These are phyloP conservation scores for Marasmius tenuissimus DNA, from an alignment of 1,284 basidiomycete genomes.

Conservation along the genomic window DNA sequence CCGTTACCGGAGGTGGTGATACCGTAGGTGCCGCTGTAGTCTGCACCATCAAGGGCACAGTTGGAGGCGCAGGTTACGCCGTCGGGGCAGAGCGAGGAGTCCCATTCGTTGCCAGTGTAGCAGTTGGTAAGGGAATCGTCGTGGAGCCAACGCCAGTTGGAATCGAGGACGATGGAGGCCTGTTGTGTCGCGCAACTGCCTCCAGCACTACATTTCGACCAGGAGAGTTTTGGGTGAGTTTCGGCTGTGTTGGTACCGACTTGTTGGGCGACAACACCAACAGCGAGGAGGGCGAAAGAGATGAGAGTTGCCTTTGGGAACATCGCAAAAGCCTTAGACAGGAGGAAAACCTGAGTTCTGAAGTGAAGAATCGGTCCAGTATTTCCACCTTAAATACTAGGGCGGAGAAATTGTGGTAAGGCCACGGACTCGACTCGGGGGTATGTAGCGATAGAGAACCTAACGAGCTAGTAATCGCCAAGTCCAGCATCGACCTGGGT, in stretches of 20 bases:
- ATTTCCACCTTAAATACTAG: neutral
- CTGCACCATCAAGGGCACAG: conserved; percentile 60
- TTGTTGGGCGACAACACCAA: conserved; percentile 8
- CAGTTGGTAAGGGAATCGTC: conserved; percentile 46
- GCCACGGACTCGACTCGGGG: neutral
- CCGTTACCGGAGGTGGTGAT: conserved; percentile 41
- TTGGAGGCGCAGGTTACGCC: conserved; percentile 45
- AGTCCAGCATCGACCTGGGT: neutral
- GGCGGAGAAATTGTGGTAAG: neutral
- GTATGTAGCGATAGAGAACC: neutral
- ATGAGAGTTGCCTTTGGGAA: conserved; percentile 9
- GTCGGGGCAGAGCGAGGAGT: conserved; percentile 48
- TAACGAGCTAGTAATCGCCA: neutral
- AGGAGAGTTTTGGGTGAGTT: conserved; percentile 38
- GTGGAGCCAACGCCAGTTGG: conserved; percentile 58
- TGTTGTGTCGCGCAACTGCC: conserved; percentile 37
- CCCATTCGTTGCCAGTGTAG: conserved; percentile 55
- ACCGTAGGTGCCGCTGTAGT: conserved; percentile 45
- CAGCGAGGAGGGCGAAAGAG: conserved; percentile 11
- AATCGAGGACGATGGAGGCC: conserved; percentile 42
- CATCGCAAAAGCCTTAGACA: neutral
- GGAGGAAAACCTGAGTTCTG: neutral
- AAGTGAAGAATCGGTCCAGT: neutral
- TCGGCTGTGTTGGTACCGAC: conserved; percentile 12
- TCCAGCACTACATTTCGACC: conserved; percentile 37